phyloP scores from a whole-genome alignment of 768 basidiomycete species.

The Clathrus columnatus region DNA sequence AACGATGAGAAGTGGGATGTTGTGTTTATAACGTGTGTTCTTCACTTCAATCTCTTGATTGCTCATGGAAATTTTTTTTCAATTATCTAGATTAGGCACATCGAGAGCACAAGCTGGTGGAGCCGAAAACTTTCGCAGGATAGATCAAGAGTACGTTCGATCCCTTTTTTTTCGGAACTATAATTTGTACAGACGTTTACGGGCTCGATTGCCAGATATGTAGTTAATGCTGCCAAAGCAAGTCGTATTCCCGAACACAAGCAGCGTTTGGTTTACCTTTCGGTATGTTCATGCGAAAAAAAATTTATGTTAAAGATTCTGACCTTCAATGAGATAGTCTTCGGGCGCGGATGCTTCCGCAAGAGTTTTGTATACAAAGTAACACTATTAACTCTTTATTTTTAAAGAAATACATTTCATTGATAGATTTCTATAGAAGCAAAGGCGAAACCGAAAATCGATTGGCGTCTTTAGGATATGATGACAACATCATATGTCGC shows the following conservation, averaged over 20 bases:
- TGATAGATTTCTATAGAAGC: conserved; percentile 33
- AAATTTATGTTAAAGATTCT: neutral
- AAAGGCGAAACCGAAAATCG: conserved; percentile 70
- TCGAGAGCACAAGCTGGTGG: conserved; percentile 52
- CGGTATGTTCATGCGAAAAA: conserved; percentile 32
- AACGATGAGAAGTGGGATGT: conserved; percentile 60
- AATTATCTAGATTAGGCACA: conserved; percentile 48
- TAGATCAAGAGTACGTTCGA: conserved; percentile 60
- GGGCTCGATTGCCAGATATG: conserved; percentile 41
- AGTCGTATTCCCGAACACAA: conserved; percentile 41
- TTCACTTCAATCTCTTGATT: neutral
- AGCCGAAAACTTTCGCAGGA: conserved; percentile 60
- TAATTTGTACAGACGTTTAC: neutral
- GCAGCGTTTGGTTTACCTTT: conserved; percentile 65
- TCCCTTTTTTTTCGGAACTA: neutral
- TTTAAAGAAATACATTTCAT: conserved; percentile 7
- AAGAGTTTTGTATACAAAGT: conserved; percentile 44
- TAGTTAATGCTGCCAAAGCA: conserved; percentile 61
- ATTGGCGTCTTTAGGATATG: conserved; percentile 58
- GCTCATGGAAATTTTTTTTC: neutral
- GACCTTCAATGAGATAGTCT: conserved; percentile 27
- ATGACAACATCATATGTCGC: conserved; percentile 62
- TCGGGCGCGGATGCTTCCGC: conserved; percentile 41
- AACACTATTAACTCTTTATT: conserved; percentile 9
- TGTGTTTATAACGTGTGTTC: conserved; percentile 57